Evolutionary conservation across 78 protist species (phyloP).

Genomic region (Dictyostelium purpureum): DNA sequence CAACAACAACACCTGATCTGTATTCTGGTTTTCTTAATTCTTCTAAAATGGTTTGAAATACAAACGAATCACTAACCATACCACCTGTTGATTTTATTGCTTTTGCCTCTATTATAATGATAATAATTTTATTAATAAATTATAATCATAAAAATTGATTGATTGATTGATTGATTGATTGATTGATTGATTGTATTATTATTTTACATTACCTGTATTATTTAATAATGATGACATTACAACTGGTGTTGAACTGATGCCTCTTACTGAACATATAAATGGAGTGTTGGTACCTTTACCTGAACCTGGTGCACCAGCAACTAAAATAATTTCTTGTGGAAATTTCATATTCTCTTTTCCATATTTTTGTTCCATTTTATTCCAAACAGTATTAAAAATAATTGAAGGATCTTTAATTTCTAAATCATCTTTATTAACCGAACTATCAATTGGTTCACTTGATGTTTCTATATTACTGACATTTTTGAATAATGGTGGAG

Average conservation of each 20-base stretch:
- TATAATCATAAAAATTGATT: no score
- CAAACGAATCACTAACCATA: slow-evolving; percentile 79
- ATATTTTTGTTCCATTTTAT: slow-evolving; percentile 45
- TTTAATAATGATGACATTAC: slow-evolving; percentile 69
- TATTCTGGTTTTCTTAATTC: slow-evolving; percentile 59
- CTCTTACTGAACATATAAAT: slow-evolving; percentile 66
- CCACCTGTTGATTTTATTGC: slow-evolving; percentile 52
- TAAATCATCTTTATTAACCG: slow-evolving; percentile 26
- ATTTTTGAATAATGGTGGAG: no score
- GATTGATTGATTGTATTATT: no score
- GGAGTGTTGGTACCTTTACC: slow-evolving; percentile 87
- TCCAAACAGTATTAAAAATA: slow-evolving; percentile 75
- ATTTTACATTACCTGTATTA: not conserved
- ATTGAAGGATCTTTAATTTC: slow-evolving; percentile 78
- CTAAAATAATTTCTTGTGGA: slow-evolving; percentile 85
- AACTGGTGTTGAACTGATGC: slow-evolving; percentile 77
- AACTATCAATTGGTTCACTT: not conserved
- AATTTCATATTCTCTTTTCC: slow-evolving; percentile 69
- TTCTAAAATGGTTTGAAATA: slow-evolving; percentile 43
- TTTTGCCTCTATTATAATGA: not conserved
- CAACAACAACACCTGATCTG: slow-evolving; percentile 80
- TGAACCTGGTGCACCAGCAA: slow-evolving; percentile 87
- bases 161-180: no score
- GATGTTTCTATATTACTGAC: not conserved
- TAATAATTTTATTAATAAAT: no score